Percentiles rank a stretch among this genome's conserved stretches.
These are phyloP conservation scores for Pleoardoris graminearum DNA, from an alignment of 2,329 filamentous ascomycete species.

Conservation along the genomic window DNA sequence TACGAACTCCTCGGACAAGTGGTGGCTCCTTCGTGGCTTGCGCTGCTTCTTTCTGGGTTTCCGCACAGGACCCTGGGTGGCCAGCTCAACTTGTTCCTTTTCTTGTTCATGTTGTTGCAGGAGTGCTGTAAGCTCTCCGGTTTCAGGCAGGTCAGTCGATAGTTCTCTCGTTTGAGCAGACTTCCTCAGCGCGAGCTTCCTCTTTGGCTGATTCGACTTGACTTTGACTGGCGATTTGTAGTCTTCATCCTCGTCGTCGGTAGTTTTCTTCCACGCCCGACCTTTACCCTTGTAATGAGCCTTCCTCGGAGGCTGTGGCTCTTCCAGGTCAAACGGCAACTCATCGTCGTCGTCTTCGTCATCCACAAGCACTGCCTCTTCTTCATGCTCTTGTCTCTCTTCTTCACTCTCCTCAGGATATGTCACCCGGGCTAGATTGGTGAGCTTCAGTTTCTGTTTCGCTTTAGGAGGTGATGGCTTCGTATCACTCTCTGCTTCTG, in stretches of 20 bases:
- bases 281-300: slow-evolving; percentile 39
- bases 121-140: background rate
- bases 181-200: slow-evolving; percentile 8
- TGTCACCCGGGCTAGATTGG: slow-evolving; percentile 11
- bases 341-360: slow-evolving; percentile 8
- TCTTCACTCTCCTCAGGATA: slow-evolving; percentile 17
- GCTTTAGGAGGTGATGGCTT: slow-evolving; percentile 8
- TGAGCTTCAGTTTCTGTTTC: slow-evolving; percentile 8
- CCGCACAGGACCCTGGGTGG: background rate
- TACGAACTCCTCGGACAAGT: slow-evolving; percentile 15
- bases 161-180: background rate
- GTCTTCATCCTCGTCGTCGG: slow-evolving; percentile 37
- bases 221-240: slow-evolving; percentile 15
- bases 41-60: slow-evolving; percentile 10
- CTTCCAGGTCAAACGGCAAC: background rate
- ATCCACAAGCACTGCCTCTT: background rate
- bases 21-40: slow-evolving; percentile 8
- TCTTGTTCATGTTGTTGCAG: background rate
- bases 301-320: slow-evolving; percentile 4
- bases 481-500: background rate
- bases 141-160: background rate
- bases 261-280: slow-evolving; percentile 38
- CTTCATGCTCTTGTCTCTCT: slow-evolving; percentile 2
- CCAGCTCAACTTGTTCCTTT: background rate
- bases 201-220: slow-evolving; percentile 5